A percentile compares a stretch with the other conserved stretches of the same genome.
Conservation (phyloP, 257 asterid genomes). For the Galeopsis tetrahit region DNA sequence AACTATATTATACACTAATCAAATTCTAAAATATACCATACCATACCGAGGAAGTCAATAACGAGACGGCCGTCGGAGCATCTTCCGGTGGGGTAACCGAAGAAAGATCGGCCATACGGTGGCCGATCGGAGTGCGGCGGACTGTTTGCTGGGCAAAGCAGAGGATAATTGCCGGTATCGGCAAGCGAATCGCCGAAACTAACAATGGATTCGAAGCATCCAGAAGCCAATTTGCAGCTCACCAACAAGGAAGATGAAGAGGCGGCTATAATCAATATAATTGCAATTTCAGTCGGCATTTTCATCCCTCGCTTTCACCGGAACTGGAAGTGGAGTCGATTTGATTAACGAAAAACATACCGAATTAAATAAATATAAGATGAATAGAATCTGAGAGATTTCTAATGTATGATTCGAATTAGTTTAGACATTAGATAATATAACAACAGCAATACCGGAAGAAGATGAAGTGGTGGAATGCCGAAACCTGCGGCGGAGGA, state of each 20-base stretch:
- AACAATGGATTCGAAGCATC: slow-evolving; percentile 41
- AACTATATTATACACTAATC: not conserved
- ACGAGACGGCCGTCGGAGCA: slow-evolving; percentile 52
- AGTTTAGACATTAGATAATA: not conserved
- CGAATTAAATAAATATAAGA: not conserved
- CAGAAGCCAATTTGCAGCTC: not conserved
- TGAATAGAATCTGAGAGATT: not conserved
- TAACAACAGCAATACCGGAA: not conserved
- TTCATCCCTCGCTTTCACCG: not conserved
- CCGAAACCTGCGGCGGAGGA: not conserved
- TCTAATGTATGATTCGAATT: not conserved
- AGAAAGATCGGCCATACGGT: slow-evolving; percentile 45
- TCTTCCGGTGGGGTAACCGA: slow-evolving; percentile 42
- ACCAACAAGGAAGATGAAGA: not conserved
- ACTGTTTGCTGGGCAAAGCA: not conserved
- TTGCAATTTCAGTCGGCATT: not conserved
- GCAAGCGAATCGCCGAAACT: slow-evolving; percentile 44
- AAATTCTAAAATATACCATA: not conserved
- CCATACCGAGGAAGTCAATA: slow-evolving; percentile 45
- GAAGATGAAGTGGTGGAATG: not conserved
- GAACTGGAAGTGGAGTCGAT: not conserved
- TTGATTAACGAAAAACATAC: not conserved
- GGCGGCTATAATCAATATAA: not conserved
- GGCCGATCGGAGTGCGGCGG: not conserved
- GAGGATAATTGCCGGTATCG: slow-evolving; percentile 42